These are phyloP conservation scores for Omphalea diandra DNA, from an alignment of 441 rosid genomes.

Conservation along the genomic window DNA sequence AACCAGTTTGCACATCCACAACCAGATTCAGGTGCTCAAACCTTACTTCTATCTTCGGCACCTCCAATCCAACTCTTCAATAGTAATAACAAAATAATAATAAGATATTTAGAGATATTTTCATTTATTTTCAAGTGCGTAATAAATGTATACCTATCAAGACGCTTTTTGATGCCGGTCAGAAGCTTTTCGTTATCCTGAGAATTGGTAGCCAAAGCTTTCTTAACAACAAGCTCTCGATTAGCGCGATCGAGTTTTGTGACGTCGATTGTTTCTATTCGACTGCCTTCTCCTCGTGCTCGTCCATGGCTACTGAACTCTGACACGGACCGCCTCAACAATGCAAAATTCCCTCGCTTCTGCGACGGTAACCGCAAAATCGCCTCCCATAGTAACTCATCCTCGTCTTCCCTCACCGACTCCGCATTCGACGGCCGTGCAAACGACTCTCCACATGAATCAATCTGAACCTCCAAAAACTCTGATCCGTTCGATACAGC, in stretches of 20 bases:
- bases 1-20: conserved; percentile 65
- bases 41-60: conserved; percentile 74
- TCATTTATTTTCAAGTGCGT: no score
- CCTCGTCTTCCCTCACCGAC: conserved; percentile 63
- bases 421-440: conserved; percentile 71
- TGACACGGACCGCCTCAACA: conserved; percentile 41
- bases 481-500: conserved; percentile 75
- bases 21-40: conserved; percentile 61
- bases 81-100: no score
- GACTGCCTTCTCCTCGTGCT: conserved; percentile 19
- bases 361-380: conserved; percentile 67
- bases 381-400: conserved; percentile 82
- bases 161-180: conserved; percentile 71
- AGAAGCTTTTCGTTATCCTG: conserved; percentile 76
- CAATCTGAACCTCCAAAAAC: conserved; percentile 68
- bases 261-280: conserved; percentile 64
- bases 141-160: no score
- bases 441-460: conserved; percentile 44
- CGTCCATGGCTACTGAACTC: conserved; percentile 17
- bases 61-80: conserved; percentile 67
- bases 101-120: no score
- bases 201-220: conserved; percentile 79
- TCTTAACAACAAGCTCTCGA: conserved; percentile 71
- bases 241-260: conserved; percentile 51
- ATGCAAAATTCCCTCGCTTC: conserved; percentile 45